Evolutionary conservation across 2,329 filamentous ascomycete species (phyloP).

Genomic region (Aspergillus tanneri): DNA sequence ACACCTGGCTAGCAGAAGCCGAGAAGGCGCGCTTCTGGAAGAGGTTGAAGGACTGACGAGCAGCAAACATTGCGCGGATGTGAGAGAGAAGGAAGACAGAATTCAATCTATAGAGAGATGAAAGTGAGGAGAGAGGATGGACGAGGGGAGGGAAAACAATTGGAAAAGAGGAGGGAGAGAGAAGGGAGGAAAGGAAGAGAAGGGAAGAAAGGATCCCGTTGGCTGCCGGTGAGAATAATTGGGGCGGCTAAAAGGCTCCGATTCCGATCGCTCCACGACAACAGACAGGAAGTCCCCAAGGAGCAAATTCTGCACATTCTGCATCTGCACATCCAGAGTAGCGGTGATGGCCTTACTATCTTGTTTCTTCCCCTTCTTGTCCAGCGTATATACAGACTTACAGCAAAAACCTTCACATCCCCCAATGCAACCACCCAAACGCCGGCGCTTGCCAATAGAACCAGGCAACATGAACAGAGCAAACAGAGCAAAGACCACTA

Average conservation of each 20-base stretch:
- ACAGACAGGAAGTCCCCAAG: background rate
- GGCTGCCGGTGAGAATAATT: slow-evolving; percentile 22
- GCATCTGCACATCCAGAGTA: no score
- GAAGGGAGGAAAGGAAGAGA: slow-evolving; percentile 13
- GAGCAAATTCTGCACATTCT: no score
- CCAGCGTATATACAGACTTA: no score
- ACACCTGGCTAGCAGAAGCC: slow-evolving; percentile 72
- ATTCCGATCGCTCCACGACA: slow-evolving; percentile 22
- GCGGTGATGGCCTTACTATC: background rate
- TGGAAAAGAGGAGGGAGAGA: slow-evolving; percentile 9
- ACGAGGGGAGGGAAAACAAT: slow-evolving; percentile 4
- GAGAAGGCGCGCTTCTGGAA: slow-evolving; percentile 79
- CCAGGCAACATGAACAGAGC: background rate
- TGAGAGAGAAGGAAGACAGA: slow-evolving; percentile 12
- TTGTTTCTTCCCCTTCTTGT: background rate
- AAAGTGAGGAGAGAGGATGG: slow-evolving; percentile 11
- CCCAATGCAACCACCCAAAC: background rate
- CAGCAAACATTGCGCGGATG: slow-evolving; percentile 68
- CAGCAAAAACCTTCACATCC: no score
- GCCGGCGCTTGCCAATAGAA: background rate
- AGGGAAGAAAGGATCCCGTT: slow-evolving; percentile 16
- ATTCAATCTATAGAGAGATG: slow-evolving; percentile 14
- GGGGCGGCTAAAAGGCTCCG: slow-evolving; percentile 22
- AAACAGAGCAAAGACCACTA: slow-evolving; percentile 4
- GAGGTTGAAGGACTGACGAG: slow-evolving; percentile 54